These are phyloP conservation scores for Candida sp. DNA, from an alignment of 1,139 yeast species.

Conservation along the genomic window DNA sequence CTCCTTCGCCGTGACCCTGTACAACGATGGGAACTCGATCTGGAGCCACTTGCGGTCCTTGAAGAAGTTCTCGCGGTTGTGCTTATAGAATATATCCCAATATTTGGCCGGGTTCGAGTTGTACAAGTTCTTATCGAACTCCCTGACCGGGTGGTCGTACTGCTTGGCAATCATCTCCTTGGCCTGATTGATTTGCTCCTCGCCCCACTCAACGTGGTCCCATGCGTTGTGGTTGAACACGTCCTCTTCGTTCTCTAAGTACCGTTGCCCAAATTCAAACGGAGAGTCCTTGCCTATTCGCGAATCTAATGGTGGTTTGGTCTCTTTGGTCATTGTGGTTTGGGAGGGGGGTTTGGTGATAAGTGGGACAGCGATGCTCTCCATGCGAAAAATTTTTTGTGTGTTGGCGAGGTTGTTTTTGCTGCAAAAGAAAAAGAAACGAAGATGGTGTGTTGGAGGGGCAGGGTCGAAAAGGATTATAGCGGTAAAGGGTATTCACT, in stretches of 20 bases:
- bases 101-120: constrained; percentile 89
- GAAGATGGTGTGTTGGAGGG: not conserved
- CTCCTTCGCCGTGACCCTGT: constrained; percentile 73
- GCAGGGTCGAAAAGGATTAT: too few species aligned
- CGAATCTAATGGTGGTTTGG: constrained; percentile 46
- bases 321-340: constrained; percentile 14
- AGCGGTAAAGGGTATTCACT: too few species aligned
- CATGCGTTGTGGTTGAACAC: constrained; percentile 97
- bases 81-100: constrained; percentile 94
- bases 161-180: constrained; percentile 77
- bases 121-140: constrained; percentile 78
- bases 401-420: not conserved
- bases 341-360: not conserved
- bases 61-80: constrained; percentile 91
- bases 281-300: constrained; percentile 89
- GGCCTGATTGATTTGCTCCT: constrained; percentile 81
- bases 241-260: constrained; percentile 69
- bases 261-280: constrained; percentile 90
- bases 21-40: constrained; percentile 89
- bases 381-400: not conserved
- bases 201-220: constrained; percentile 99
- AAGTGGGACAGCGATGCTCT: not conserved
- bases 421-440: not conserved
- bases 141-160: constrained; percentile 81
- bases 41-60: constrained; percentile 97